These are phyloP conservation scores for Fragaria nilgerrensis DNA, from an alignment of 306 rosid genomes.

Conservation along the genomic window DNA sequence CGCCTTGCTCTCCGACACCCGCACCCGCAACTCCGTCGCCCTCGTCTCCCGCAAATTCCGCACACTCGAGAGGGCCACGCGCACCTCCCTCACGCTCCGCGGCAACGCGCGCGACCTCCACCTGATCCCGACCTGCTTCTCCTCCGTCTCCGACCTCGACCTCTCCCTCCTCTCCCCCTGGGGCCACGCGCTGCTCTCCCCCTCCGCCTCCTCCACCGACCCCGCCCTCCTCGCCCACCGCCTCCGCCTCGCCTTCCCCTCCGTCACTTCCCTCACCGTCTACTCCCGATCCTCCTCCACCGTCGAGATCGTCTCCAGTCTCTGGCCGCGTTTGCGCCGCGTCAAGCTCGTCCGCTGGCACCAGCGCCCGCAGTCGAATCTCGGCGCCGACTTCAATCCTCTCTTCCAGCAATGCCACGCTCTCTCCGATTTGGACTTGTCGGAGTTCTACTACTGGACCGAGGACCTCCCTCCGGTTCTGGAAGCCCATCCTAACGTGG, in stretches of 20 bases:
- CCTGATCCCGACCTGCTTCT: slow-evolving; percentile 60
- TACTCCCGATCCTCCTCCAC: slow-evolving; percentile 66
- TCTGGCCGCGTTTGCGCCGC: slow-evolving; percentile 68
- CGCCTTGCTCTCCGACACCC: slow-evolving; percentile 48
- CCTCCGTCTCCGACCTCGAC: slow-evolving; percentile 59
- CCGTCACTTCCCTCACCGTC: slow-evolving; percentile 60
- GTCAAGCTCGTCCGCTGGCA: slow-evolving; percentile 91
- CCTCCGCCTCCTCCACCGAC: slow-evolving; percentile 32
- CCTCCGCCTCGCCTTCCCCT: slow-evolving; percentile 69
- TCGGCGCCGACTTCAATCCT: slow-evolving; percentile 62
- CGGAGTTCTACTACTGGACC: slow-evolving; percentile 84
- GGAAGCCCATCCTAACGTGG: slow-evolving; percentile 35
- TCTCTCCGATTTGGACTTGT: slow-evolving; percentile 63
- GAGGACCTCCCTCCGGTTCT: slow-evolving; percentile 84
- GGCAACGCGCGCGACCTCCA: slow-evolving; percentile 87
- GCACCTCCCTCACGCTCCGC: slow-evolving; percentile 64
- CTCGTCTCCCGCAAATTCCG: slow-evolving; percentile 56
- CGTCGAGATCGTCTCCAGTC: slow-evolving; percentile 45
- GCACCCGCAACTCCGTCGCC: slow-evolving; percentile 68
- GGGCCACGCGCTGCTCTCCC: slow-evolving; percentile 78
- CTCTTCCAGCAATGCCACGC: slow-evolving; percentile 54
- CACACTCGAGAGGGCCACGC: slow-evolving; percentile 60
- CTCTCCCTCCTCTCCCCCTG: slow-evolving; percentile 79
- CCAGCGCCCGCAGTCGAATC: slow-evolving; percentile 48
- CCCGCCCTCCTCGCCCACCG: slow-evolving; percentile 56